Evolutionary conservation across 2,329 filamentous ascomycete species (phyloP), one percentile per base, ranked within the genome.

Genomic region (Domatiomyces catenatus): DNA sequence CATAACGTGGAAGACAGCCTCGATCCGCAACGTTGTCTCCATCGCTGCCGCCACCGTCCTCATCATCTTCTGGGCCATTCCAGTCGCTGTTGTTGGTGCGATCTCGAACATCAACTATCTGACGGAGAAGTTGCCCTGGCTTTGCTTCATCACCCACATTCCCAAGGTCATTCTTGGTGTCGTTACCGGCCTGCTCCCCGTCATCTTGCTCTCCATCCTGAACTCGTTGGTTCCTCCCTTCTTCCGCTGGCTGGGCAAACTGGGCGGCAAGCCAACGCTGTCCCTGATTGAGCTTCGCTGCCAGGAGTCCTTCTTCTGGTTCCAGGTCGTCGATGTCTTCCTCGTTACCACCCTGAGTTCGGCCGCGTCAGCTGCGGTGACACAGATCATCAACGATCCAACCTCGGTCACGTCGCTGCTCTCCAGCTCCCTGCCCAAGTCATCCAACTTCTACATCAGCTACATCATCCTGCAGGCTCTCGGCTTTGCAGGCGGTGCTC

Each of bases 381-480:
- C 75, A 20, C 60, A 79, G 18, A 81, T 93, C 46, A 70, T 80
- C 12, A 42, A 79, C 0, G 59, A 86, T 3, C 87, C 88, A 0
- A 64, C 70, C 2, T 68, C 68, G 0, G 76, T 80, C 5, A 79
- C 86, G 0, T 68, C 64, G 0, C 67, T 93, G 42, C 74, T 94
- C 3, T 83, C 88, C 0, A 62, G 73, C 15, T 83, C 85, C 52
- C 73, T 98, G 5, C 92, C 92, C 17, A 81, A 78, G 50, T 81
- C 87, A 0, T 89, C 88, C 54, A 96, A 94, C 68, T 93, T 96
- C 63, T 98, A 95, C 67, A 82, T 96, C 18, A 86, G 84, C 0
- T 98, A 96, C 69, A 93, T 98, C 58, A 79, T 96, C 28, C 78
- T 98, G 2, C 92, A 96, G 66, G 93, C 90, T 32, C 67, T 96